Evolutionary conservation across 1,284 basidiomycete genomes (phyloP).

Genomic region (Melanopsichium pennsylvanicum): DNA sequence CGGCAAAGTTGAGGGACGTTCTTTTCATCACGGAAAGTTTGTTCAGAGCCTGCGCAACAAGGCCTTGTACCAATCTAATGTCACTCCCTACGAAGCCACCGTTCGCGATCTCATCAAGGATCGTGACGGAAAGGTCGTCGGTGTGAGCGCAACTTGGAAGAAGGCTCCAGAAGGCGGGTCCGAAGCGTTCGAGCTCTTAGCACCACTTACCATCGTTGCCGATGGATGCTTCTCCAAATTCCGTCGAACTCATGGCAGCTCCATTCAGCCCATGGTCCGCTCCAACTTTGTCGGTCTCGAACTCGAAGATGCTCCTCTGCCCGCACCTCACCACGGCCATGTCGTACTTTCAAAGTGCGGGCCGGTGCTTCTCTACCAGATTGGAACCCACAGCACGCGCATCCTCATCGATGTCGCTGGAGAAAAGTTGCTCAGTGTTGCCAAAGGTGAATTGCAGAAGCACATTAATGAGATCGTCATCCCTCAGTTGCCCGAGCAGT

Average conservation of each 20-base stretch:
- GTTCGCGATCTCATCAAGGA: conserved; percentile 56
- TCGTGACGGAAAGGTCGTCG: conserved; percentile 38
- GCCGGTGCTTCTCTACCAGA: conserved; percentile 88
- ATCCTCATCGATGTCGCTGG: conserved; percentile 91
- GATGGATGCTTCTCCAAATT: conserved; percentile 95
- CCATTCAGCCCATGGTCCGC: conserved; percentile 69
- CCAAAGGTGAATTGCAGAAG: conserved; percentile 72
- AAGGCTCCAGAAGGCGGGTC: conserved; percentile 15
- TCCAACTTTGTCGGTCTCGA: conserved; percentile 85
- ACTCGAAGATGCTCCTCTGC: conserved; percentile 77
- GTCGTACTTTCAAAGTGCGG: conserved; percentile 78
- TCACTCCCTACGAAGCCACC: conserved; percentile 54
- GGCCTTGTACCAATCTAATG: conserved; percentile 68
- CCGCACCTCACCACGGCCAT: conserved; percentile 85
- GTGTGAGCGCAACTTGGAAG: conserved; percentile 49
- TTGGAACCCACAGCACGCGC: conserved; percentile 78
- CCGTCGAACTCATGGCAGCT: conserved; percentile 70
- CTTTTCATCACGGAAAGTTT: conserved; percentile 95
- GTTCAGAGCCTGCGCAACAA: conserved; percentile 80
- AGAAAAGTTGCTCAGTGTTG: conserved; percentile 75
- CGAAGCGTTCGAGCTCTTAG: conserved; percentile 68
- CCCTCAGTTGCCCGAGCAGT: conserved; percentile 55
- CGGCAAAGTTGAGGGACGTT: conserved; percentile 72
- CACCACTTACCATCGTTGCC: conserved; percentile 84
- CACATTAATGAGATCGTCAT: conserved; percentile 55